Evolutionary conservation across 2,329 filamentous ascomycete species (phyloP).

Genomic region (Laburnicola sp.): DNA sequence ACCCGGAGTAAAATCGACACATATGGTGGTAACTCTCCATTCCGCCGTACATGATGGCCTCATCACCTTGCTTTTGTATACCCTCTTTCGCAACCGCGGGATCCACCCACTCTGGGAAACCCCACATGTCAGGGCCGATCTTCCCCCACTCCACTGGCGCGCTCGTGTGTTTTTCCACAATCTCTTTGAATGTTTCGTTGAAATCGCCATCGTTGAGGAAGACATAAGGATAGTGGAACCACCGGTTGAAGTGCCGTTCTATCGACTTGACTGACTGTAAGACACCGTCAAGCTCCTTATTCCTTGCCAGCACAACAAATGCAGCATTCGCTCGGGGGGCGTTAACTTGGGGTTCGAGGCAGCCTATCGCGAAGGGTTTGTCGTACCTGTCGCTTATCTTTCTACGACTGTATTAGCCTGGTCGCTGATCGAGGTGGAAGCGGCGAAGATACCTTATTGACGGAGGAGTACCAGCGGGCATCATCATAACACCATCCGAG

Average conservation of each 20-base stretch:
- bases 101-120: constrained; percentile 95
- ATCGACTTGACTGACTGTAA: constrained; percentile 97
- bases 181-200: constrained; percentile 89
- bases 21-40: constrained; percentile 99
- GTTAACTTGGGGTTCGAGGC: constrained; percentile 74
- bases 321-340: constrained; percentile 87
- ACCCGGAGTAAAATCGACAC: constrained; percentile 99
- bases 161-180: constrained; percentile 87
- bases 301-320: constrained; percentile 92
- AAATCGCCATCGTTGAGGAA: constrained; percentile 98
- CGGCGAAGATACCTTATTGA: constrained; percentile 73
- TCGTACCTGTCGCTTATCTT: constrained; percentile 98
- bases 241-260: constrained; percentile 97
- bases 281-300: constrained; percentile 95
- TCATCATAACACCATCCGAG: constrained; percentile 77
- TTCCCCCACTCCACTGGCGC: constrained; percentile 87
- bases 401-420: constrained; percentile 53
- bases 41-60: constrained; percentile 98
- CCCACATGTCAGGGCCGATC: constrained; percentile 90
- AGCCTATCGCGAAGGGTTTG: constrained; percentile 92
- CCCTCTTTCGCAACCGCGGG: constrained; percentile 92
- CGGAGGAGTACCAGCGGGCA: constrained; percentile 85
- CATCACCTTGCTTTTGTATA: constrained; percentile 93
- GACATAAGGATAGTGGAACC: constrained; percentile 98
- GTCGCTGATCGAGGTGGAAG: background rate